These are phyloP conservation scores for Endoconidiophora laricicola DNA, from an alignment of 2,329 filamentous ascomycete species.

Conservation along the genomic window DNA sequence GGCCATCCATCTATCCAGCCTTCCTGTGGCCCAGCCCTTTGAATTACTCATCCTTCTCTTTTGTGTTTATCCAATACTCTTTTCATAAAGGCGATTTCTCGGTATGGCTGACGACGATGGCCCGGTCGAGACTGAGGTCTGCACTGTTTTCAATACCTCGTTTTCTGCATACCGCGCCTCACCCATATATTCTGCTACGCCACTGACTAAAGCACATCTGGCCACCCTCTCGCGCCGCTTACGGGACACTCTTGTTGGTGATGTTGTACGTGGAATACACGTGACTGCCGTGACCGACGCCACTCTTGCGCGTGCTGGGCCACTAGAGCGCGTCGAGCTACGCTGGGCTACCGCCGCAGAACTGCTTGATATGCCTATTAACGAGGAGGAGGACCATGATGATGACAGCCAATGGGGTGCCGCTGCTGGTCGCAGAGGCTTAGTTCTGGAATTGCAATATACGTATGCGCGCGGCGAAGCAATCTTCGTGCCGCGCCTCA, in stretches of 20 bases:
- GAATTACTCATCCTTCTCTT: neutral
- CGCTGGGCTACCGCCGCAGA: constrained; percentile 24
- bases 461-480: constrained; percentile 36
- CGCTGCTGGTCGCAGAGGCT: constrained; percentile 14
- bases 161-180: constrained; percentile 40
- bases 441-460: constrained; percentile 34
- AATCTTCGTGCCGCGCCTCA: constrained; percentile 27
- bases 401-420: constrained; percentile 4
- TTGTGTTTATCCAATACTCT: neutral
- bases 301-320: constrained; percentile 24
- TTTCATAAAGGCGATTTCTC: neutral
- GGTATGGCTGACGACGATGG: neutral
- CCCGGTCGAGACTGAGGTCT: constrained; percentile 14
- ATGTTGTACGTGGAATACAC: constrained; percentile 43
- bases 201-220: constrained; percentile 25
- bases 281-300: constrained; percentile 27
- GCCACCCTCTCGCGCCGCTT: constrained; percentile 29
- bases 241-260: constrained; percentile 38
- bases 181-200: constrained; percentile 25
- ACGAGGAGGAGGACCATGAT: constrained; percentile 4
- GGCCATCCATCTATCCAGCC: neutral
- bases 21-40: neutral
- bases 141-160: constrained; percentile 40
- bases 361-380: constrained; percentile 1
- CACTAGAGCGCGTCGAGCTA: constrained; percentile 31